phyloP scores from a whole-genome alignment of 495 filamentous ascomycete genomes.

The Penicillium coprophilum region DNA sequence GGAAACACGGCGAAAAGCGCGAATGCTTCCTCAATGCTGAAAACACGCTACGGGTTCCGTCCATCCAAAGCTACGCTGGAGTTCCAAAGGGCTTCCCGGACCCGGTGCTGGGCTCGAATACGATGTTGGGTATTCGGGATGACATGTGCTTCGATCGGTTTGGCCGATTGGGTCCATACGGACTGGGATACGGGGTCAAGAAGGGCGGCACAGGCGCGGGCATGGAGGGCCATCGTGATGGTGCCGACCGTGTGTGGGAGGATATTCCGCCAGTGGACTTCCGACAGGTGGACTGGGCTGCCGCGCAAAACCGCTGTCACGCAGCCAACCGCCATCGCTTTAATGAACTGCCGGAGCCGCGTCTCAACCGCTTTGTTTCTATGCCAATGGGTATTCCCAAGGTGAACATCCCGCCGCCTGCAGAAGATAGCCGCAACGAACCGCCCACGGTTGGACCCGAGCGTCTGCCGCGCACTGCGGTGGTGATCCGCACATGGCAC shows the following conservation, averaged over 20 bases:
- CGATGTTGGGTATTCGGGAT: slow-evolving; percentile 73
- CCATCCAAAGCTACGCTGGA: slow-evolving; percentile 67
- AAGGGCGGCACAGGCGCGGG: slow-evolving; percentile 81
- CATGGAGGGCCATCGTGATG: slow-evolving; percentile 74
- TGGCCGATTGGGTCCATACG: slow-evolving; percentile 85
- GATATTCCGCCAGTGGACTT: slow-evolving; percentile 69
- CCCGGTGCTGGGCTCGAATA: slow-evolving; percentile 76
- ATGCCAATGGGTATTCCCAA: slow-evolving; percentile 43
- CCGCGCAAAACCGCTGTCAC: slow-evolving; percentile 68
- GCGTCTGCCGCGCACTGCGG: slow-evolving; percentile 55
- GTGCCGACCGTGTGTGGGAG: slow-evolving; percentile 71
- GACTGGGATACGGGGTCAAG: slow-evolving; percentile 74
- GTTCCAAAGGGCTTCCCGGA: slow-evolving; percentile 80
- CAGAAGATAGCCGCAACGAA: slow-evolving; percentile 14
- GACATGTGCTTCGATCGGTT: slow-evolving; percentile 94
- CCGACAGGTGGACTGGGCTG: slow-evolving; percentile 69
- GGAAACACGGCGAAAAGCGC: slow-evolving; percentile 59
- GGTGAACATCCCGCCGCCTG: slow-evolving; percentile 9
- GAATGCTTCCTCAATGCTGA: slow-evolving; percentile 76
- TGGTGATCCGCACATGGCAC: slow-evolving; percentile 64
- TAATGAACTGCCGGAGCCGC: slow-evolving; percentile 44
- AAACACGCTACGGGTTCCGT: slow-evolving; percentile 61
- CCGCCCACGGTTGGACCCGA: slow-evolving; percentile 23
- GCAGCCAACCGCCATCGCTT: slow-evolving; percentile 71
- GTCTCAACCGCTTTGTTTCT: slow-evolving; percentile 45